A percentile compares a stretch with the other conserved stretches of the same genome.
These are phyloP conservation scores for Ambrosiella cleistominuta DNA, from an alignment of 2,329 filamentous ascomycete genomes.

Conservation along the genomic window DNA sequence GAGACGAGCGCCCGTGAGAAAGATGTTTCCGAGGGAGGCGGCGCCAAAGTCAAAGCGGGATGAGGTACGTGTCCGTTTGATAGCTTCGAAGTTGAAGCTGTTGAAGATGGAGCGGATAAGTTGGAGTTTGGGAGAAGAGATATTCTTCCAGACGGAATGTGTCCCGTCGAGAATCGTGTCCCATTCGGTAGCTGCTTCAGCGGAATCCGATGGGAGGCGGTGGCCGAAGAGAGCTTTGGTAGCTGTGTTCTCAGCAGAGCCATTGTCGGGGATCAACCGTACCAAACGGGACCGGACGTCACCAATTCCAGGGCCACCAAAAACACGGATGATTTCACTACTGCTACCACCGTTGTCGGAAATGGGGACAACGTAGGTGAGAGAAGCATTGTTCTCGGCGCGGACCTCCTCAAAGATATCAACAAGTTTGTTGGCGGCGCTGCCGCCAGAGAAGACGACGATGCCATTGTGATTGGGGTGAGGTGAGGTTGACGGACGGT, in stretches of 20 bases:
- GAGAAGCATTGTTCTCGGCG: slow-evolving; percentile 44
- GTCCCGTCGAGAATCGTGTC: slow-evolving; percentile 73
- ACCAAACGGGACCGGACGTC: slow-evolving; percentile 49
- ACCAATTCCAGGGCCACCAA: slow-evolving; percentile 66
- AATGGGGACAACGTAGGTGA: slow-evolving; percentile 85
- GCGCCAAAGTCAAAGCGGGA: slow-evolving; percentile 63
- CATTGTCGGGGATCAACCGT: slow-evolving; percentile 58
- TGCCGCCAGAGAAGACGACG: slow-evolving; percentile 80
- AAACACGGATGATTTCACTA: slow-evolving; percentile 82
- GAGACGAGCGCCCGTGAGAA: slow-evolving; percentile 67
- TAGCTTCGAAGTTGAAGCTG: slow-evolving; percentile 57
- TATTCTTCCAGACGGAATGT: slow-evolving; percentile 54
- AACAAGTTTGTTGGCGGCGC: slow-evolving; percentile 84
- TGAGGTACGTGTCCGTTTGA: slow-evolving; percentile 55
- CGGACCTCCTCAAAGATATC: slow-evolving; percentile 64
- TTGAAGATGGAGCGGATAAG: slow-evolving; percentile 64
- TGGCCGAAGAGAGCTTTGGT: slow-evolving; percentile 80
- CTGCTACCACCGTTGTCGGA: slow-evolving; percentile 92
- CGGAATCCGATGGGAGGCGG: slow-evolving; percentile 41
- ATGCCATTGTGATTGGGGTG: slow-evolving; percentile 30
- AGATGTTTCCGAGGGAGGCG: slow-evolving; percentile 62
- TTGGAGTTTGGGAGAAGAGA: slow-evolving; percentile 56
- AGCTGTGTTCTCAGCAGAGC: slow-evolving; percentile 48
- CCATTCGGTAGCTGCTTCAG: slow-evolving; percentile 63
- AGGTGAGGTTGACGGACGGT: neutral